These are phyloP conservation scores for Psilocybe tampanensis DNA, from an alignment of 768 basidiomycete species.

Conservation along the genomic window DNA sequence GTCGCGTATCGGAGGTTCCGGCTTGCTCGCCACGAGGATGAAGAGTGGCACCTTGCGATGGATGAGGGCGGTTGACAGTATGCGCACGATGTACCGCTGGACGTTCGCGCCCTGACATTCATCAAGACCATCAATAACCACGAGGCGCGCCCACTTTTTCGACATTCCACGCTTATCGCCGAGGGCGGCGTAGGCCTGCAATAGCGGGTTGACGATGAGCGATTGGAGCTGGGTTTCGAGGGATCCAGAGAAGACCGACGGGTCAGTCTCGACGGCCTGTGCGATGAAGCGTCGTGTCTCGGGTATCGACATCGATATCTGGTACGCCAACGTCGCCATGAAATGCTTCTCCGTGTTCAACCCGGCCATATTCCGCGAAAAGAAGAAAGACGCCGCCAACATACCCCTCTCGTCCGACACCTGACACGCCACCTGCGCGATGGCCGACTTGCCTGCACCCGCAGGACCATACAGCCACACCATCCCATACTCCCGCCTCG, in stretches of 20 bases:
- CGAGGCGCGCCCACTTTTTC: conserved; percentile 25
- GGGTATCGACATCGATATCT: conserved; percentile 26
- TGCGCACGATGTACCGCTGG: conserved; percentile 30
- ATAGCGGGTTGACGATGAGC: conserved; percentile 25
- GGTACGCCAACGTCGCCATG: conserved; percentile 29
- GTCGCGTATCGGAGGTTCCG: conserved; percentile 29
- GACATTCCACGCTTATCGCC: conserved; percentile 15
- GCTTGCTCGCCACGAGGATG: conserved; percentile 30
- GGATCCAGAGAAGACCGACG: conserved; percentile 25
- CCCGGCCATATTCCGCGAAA: conserved; percentile 21
- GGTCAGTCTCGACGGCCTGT: conserved; percentile 27
- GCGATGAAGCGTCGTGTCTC: conserved; percentile 26
- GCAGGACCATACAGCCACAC: conserved; percentile 29
- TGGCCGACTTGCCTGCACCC: conserved; percentile 26
- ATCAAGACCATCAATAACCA: conserved; percentile 30
- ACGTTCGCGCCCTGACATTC: conserved; percentile 28
- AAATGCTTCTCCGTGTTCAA: conserved; percentile 29
- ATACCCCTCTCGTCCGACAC: conserved; percentile 21
- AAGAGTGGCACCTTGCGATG: conserved; percentile 25
- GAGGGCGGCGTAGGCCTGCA: conserved; percentile 19
- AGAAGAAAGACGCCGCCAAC: conserved; percentile 29
- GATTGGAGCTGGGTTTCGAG: conserved; percentile 28
- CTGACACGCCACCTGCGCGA: conserved; percentile 26
- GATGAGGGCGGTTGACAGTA: conserved; percentile 27
- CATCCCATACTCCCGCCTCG: conserved; percentile 22